phyloP scores from a whole-genome alignment of 2,329 filamentous ascomycete species.

The Gyromitra esculenta region DNA sequence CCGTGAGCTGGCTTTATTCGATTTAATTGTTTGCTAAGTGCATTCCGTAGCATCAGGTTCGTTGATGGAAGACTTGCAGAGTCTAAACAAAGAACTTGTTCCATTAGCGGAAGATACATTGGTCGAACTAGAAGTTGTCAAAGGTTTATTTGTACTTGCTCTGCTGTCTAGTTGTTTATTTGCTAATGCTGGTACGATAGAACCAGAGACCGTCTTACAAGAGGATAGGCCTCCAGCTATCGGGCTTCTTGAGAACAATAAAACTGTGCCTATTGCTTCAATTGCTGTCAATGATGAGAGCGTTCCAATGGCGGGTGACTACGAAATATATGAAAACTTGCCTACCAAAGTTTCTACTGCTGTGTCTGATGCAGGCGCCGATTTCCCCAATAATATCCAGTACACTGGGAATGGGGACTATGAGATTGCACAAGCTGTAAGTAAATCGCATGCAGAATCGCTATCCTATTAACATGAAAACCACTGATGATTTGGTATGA shows the following conservation, averaged over 20 bases:
- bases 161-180: background rate
- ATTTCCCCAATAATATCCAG: background rate
- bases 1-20: background rate
- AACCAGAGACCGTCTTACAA: conserved; percentile 1
- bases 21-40: conserved; percentile 27
- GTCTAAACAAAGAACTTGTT: conserved; percentile 17
- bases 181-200: conserved; percentile 28
- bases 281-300: conserved; percentile 1
- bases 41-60: conserved; percentile 2
- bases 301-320: conserved; percentile 1
- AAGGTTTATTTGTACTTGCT: conserved; percentile 14
- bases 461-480: background rate
- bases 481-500: conserved; percentile 4
- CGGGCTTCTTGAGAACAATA: conserved; percentile 7
- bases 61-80: background rate
- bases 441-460: conserved; percentile 11
- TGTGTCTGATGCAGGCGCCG: background rate
- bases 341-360: background rate
- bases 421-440: conserved; percentile 41
- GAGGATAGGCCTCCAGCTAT: conserved; percentile 2
- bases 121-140: background rate
- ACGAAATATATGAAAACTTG: background rate
- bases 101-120: conserved; percentile 17
- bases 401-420: conserved; percentile 37
- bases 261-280: background rate